Percentiles rank a stretch among this genome's conserved stretches.
Evolutionary conservation across 2,329 filamentous ascomycete genomes (phyloP).

Genomic region (Colletotrichum magnum): DNA sequence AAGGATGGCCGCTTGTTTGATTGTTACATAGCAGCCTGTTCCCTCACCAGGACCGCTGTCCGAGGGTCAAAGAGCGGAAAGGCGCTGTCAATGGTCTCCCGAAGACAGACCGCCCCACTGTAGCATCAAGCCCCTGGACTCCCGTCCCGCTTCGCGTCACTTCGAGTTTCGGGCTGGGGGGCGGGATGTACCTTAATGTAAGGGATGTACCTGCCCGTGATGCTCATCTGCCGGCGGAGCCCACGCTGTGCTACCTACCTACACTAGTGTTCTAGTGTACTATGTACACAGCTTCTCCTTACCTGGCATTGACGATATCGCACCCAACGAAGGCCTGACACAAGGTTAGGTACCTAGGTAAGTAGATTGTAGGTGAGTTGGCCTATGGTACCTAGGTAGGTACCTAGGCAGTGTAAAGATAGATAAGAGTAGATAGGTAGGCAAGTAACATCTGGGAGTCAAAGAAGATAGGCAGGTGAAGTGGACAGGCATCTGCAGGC

Average conservation of each 20-base stretch:
- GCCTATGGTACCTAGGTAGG: too few relatives aligned
- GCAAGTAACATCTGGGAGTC: too few relatives aligned
- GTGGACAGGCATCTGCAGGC: neutral
- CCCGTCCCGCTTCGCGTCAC: constrained; percentile 39
- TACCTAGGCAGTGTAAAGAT: too few relatives aligned
- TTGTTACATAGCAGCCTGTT: neutral
- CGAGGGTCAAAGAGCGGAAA: constrained; percentile 24
- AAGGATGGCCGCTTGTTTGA: constrained; percentile 13
- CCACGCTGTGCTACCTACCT: neutral
- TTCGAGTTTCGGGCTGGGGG: constrained; percentile 38
- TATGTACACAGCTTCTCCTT: too few relatives aligned
- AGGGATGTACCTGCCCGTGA: constrained; percentile 11
- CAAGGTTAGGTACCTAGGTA: too few relatives aligned
- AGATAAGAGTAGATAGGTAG: too few relatives aligned
- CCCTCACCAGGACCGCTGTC: neutral
- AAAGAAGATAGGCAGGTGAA: too few relatives aligned
- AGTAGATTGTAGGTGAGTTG: too few relatives aligned
- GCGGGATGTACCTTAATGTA: constrained; percentile 30
- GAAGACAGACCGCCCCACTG: constrained; percentile 25
- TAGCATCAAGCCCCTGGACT: constrained; percentile 32
- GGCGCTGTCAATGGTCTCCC: constrained; percentile 26
- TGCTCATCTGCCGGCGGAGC: neutral
- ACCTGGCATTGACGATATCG: too few relatives aligned
- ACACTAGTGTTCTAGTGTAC: neutral
- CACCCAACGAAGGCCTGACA: too few relatives aligned